Evolutionary conservation across 2,329 filamentous ascomycete species (phyloP), one percentile per base, ranked within the genome.

Genomic region (Xylariales sp.): DNA sequence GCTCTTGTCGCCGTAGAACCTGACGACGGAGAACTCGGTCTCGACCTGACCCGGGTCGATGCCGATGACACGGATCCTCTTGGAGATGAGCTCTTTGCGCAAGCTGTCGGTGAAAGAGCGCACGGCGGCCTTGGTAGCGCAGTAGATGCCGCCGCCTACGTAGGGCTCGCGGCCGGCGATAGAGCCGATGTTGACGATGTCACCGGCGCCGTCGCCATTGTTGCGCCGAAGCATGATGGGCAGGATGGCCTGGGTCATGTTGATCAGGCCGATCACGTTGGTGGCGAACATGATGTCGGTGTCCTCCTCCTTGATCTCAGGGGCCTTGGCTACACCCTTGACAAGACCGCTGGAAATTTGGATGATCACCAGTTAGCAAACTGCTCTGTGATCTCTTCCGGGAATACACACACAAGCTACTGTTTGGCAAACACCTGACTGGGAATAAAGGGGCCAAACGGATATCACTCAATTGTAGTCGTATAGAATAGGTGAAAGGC

Each of bases 261-360:
- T 87, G 69, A 98, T 93, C 24, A 98, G 73, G 19, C 93, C 93
- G 2, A 85, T 93, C 37, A 97, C 90, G 60, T 98, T 98, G 42
- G 93, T 97, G 32, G 77, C 67, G 59, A 96, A 88, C 89, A 97
- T 96, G 60, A 82, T 56, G 52, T 85, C 74, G 52, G 96, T 85
- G 65, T 98, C 91, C 41, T 83, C 81, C 53, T 86, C 74, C 13
- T 72, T 74, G 57, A 98, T 96, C 28, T 87, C 77, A 14, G 90
- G 90, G 1, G 89, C 88, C 57, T 85, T 81, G 34, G 87, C 91
- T 11, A 95, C 78, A 46, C 89, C 90, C 63, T 86, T 91, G 44
- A 95, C 91, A 15, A 96, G 76, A 29, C 91, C 91, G 33, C 88
- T 93, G 48, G 37, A 27, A n/a, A 14, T 10, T 17, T 25, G n/a